A percentile compares a stretch with the other conserved stretches of the same genome.
Conservation (phyloP, 495 filamentous ascomycete genomes). For the Parachaetomium inaequale region DNA sequence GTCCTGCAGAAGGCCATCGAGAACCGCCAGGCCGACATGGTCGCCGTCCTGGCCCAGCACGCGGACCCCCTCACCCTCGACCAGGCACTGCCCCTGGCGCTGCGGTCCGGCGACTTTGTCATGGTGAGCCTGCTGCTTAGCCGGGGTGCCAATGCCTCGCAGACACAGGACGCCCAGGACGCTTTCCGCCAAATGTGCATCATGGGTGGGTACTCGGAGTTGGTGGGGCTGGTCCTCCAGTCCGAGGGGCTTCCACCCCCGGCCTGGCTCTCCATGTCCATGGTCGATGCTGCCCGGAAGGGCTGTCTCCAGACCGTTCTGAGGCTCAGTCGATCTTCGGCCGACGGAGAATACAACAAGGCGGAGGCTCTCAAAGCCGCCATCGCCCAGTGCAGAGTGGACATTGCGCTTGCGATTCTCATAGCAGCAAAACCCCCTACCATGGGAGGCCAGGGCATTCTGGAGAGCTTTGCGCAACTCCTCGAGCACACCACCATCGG, state of each 20-base stretch:
- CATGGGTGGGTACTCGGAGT: conserved; percentile 34
- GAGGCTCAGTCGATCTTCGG: conserved; percentile 42
- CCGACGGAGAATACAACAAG: conserved; percentile 43
- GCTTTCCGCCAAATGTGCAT: conserved; percentile 45
- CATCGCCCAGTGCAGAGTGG: conserved; percentile 38
- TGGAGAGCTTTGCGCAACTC: conserved; percentile 40
- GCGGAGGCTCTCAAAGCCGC: conserved; percentile 46
- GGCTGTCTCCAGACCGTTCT: conserved; percentile 44
- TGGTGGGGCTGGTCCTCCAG: conserved; percentile 43
- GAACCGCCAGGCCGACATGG: conserved; percentile 46
- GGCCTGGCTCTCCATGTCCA: conserved; percentile 36
- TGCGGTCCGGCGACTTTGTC: conserved; percentile 34
- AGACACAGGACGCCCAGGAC: conserved; percentile 40
- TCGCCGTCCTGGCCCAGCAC: conserved; percentile 43
- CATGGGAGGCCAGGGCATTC: conserved; percentile 34
- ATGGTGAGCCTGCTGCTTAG: conserved; percentile 41
- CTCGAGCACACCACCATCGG: conserved; percentile 38
- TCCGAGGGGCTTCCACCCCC: conserved; percentile 39
- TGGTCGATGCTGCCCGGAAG: conserved; percentile 44
- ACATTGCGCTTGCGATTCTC: conserved; percentile 45
- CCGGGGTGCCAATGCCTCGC: conserved; percentile 39
- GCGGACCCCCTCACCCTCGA: conserved; percentile 42
- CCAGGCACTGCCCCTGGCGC: conserved; percentile 38
- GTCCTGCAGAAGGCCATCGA: conserved; percentile 45
- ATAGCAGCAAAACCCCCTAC: conserved; percentile 40